A percentile compares a stretch with the other conserved stretches of the same genome.
Evolutionary conservation across 1,284 basidiomycete species (phyloP).

Genomic region (Sanghuangporus weigelae): DNA sequence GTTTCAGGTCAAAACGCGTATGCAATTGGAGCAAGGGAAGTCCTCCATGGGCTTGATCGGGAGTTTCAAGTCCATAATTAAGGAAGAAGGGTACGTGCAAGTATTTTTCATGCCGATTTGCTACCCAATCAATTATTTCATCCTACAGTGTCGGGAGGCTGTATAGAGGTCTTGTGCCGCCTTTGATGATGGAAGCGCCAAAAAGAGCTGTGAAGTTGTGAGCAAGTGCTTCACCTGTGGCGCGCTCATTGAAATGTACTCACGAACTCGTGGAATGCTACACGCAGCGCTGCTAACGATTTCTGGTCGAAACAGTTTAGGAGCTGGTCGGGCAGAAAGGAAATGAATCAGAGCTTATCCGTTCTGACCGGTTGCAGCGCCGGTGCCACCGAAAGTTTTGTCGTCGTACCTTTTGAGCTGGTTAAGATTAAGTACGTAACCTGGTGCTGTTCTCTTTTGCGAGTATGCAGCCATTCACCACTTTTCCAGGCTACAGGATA

Average conservation of each 20-base stretch:
- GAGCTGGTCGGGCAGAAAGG: slow-evolving; percentile 56
- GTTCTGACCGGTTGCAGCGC: slow-evolving; percentile 90
- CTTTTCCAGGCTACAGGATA: slow-evolving; percentile 76
- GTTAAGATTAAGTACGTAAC: slow-evolving; percentile 82
- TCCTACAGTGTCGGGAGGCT: slow-evolving; percentile 65
- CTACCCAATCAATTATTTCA: neutral
- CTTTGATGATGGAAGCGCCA: slow-evolving; percentile 92
- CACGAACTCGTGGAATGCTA: neutral
- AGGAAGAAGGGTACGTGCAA: slow-evolving; percentile 72
- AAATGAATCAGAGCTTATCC: slow-evolving; percentile 87
- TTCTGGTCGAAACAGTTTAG: slow-evolving; percentile 88
- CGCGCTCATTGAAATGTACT: neutral
- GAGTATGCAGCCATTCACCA: neutral
- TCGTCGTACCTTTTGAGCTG: slow-evolving; percentile 93
- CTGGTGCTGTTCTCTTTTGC: neutral
- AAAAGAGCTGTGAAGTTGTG: slow-evolving; percentile 98
- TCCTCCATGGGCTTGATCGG: slow-evolving; percentile 75
- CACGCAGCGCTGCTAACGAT: slow-evolving; percentile 74
- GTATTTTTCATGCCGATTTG: neutral
- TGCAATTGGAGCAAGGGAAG: slow-evolving; percentile 91
- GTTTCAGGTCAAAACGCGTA: slow-evolving; percentile 88
- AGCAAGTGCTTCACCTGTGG: slow-evolving; percentile 21
- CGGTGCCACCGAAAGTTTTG: slow-evolving; percentile 92
- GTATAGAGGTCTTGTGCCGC: slow-evolving; percentile 93
- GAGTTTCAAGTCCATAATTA: slow-evolving; percentile 72